Percentiles rank a stretch among this genome's conserved stretches.
These are phyloP conservation scores for Dicorynia guianensis DNA, from an alignment of 306 rosid genomes.

Conservation along the genomic window DNA sequence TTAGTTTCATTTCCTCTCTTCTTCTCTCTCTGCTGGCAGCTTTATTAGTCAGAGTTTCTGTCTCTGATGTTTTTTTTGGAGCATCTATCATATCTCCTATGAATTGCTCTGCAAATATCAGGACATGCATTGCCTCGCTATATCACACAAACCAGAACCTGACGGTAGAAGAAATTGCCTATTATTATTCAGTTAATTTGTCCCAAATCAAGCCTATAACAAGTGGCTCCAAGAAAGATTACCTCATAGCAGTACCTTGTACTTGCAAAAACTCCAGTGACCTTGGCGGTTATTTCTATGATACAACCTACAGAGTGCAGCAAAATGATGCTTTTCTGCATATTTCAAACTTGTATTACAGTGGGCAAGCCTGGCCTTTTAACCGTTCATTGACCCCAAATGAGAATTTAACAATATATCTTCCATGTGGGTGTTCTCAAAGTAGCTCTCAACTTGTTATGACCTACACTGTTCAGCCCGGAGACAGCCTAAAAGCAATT, in stretches of 20 bases:
- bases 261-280: conserved; percentile 53
- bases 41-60: conserved; percentile 25
- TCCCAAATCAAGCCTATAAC: conserved; percentile 53
- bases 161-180: conserved; percentile 48
- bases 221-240: conserved; percentile 45
- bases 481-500: conserved; percentile 54
- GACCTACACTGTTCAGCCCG: conserved; percentile 66
- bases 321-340: conserved; percentile 41
- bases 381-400: not conserved
- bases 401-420: conserved; percentile 40
- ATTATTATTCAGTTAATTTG: conserved; percentile 51
- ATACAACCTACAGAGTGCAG: conserved; percentile 53
- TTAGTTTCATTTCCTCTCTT: conserved; percentile 37
- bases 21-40: conserved; percentile 44
- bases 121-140: conserved; percentile 64
- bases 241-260: conserved; percentile 72
- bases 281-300: conserved; percentile 63
- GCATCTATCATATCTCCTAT: conserved; percentile 52
- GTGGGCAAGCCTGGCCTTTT: conserved; percentile 64
- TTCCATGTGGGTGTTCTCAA: conserved; percentile 71
- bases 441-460: conserved; percentile 55
- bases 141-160: conserved; percentile 50
- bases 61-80: not conserved
- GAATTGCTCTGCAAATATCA: conserved; percentile 50
- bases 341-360: conserved; percentile 46